These are phyloP conservation scores for Ramichloridium luteum DNA, from an alignment of 2,329 filamentous ascomycete genomes.

Conservation along the genomic window DNA sequence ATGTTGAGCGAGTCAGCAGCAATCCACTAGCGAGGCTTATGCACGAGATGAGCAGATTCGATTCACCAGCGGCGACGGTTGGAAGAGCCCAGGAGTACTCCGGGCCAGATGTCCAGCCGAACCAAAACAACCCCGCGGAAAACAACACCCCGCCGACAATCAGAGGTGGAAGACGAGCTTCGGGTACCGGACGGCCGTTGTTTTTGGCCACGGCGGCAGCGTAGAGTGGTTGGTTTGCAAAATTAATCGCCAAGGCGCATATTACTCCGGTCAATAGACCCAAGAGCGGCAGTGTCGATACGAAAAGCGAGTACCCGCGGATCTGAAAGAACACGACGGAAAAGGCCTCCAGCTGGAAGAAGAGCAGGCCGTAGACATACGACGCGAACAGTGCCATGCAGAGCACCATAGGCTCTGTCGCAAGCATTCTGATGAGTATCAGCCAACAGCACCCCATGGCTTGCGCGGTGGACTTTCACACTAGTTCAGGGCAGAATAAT, in stretches of 20 bases:
- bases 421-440: too few relatives aligned
- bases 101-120: constrained; percentile 19
- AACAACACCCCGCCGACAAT: constrained; percentile 17
- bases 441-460: too few relatives aligned
- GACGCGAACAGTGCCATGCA: constrained; percentile 27
- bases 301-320: not conserved
- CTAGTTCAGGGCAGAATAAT: too few relatives aligned
- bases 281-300: constrained; percentile 2
- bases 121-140: constrained; percentile 23
- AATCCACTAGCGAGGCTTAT: too few relatives aligned
- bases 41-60: too few relatives aligned
- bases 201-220: constrained; percentile 4
- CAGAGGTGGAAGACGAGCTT: constrained; percentile 22
- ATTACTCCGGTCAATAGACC: not conserved
- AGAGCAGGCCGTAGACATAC: constrained; percentile 27
- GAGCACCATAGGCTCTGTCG: constrained; percentile 29
- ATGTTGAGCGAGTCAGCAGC: too few relatives aligned
- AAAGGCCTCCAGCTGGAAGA: not conserved
- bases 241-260: not conserved
- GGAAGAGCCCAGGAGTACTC: constrained; percentile 27
- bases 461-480: too few relatives aligned
- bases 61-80: constrained; percentile 12
- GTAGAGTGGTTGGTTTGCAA: constrained; percentile 8
- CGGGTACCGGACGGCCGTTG: constrained; percentile 11
- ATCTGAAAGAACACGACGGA: constrained; percentile 22